A percentile compares a stretch with the other conserved stretches of the same genome.
Conservation (phyloP, 768 basidiomycete genomes). For the Galerina marginata region DNA sequence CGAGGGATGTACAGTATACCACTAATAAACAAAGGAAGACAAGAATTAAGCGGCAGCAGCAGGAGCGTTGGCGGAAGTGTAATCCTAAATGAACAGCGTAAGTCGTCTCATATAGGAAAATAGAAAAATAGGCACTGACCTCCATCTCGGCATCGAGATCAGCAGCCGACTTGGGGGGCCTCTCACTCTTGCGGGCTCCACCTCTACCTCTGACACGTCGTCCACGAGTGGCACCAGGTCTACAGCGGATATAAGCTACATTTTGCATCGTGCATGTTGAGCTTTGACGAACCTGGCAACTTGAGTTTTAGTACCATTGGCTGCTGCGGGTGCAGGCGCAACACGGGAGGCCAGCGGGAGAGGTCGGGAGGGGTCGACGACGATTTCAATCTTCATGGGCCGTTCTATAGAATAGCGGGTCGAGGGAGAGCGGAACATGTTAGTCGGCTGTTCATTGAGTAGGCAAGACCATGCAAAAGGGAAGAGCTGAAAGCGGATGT, state of each 20-base stretch:
- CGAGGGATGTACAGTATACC: conserved; percentile 18
- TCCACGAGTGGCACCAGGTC: conserved; percentile 45
- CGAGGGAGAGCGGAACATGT: conserved; percentile 50
- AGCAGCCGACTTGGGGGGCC: conserved; percentile 81
- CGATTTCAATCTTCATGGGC: conserved; percentile 98
- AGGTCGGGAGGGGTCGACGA: conserved; percentile 84
- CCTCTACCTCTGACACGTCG: conserved; percentile 51
- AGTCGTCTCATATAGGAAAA: not conserved
- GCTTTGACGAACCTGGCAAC: conserved; percentile 35
- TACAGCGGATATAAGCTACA: conserved; percentile 24
- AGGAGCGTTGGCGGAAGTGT: conserved; percentile 64
- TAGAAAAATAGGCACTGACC: conserved; percentile 47
- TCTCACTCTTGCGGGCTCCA: conserved; percentile 56
- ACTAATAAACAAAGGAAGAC: conserved; percentile 13
- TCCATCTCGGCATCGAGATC: conserved; percentile 99
- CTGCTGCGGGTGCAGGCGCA: conserved; percentile 63
- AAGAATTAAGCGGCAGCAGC: conserved; percentile 41
- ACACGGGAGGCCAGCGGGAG: conserved; percentile 83
- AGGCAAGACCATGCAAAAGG: conserved; percentile 44
- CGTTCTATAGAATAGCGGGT: conserved; percentile 66
- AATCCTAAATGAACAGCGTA: conserved; percentile 54
- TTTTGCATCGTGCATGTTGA: not conserved
- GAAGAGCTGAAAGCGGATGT: conserved; percentile 44
- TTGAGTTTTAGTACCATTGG: conserved; percentile 24
- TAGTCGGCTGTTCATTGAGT: conserved; percentile 52